Evolutionary conservation across 371 early-diverging fungal genomes (phyloP), one percentile per base, ranked within the genome.

Genomic region (Mucor piriformis): DNA sequence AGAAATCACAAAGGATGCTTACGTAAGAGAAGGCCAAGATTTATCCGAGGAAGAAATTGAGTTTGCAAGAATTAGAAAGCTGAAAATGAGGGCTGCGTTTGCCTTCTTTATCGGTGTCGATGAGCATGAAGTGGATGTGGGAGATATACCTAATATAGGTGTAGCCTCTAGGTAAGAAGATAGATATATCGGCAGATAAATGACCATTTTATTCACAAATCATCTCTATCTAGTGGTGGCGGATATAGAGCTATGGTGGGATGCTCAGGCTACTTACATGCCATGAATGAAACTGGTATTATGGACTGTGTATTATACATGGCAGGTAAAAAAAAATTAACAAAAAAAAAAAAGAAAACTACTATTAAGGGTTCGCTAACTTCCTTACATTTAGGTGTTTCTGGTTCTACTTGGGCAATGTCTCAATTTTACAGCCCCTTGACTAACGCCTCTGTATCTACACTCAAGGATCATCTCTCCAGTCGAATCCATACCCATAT

Each of bases 231-330:
- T 21, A 88, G 88, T 56, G 90, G 90, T 20, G 90, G 90, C 6
- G 90, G 90, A 3, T 88, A 82, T 63, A 81, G 90, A 5, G 88
- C 90, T 3, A 89, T 89, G 90, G 63, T 89, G 1, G 80, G 81
- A 8, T 82, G 83, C 12, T 69, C 74, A 2, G 90, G 88, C 8
- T 87, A 83, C 57, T 64, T 86, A 57, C 70, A 76, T 8, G 85
- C 80, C 0, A 76, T 84, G 64, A 64, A 82, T 25, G 69, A 85
- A 37, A 67, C 76, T 1, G 90, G 88, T 20, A 33, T 87, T 2
- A 69, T 77, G 18, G 86, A 87, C 55, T 86, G 86, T 54, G 71
- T 77, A 1, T 79, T 74, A 52, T 89, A 89, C 50, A 69, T 82
- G 43, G 84, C 86, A 3, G 84, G 46, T 46, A 46, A 46, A 80